These are phyloP conservation scores for Curvularia hawaiiensis DNA, from an alignment of 2,329 filamentous ascomycete species.

Conservation along the genomic window DNA sequence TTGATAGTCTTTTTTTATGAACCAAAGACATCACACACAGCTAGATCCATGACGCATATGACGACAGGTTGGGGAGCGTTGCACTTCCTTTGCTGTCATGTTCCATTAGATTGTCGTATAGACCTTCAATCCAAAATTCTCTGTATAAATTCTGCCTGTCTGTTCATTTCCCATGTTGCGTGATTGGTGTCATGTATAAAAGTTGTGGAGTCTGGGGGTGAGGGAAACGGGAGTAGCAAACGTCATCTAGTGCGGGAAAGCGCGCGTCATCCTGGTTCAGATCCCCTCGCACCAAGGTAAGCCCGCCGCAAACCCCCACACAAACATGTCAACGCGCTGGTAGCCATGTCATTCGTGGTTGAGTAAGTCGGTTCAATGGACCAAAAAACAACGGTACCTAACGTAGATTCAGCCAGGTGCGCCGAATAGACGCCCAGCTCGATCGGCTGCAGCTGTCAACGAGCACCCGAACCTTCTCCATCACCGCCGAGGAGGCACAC, in stretches of 20 bases:
- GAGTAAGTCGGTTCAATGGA: conserved; percentile 39
- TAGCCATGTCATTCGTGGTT: conserved; percentile 50
- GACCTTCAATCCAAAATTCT: not conserved
- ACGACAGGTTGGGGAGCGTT: not conserved
- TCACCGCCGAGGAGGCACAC: conserved; percentile 43
- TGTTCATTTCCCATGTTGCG: not conserved
- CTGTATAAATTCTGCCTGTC: not conserved
- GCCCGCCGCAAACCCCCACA: conserved; percentile 3
- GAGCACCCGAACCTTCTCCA: conserved; percentile 35
- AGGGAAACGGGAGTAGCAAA: conserved; percentile 3
- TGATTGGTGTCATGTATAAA: not conserved
- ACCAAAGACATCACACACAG: not conserved
- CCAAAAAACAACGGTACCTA: conserved; percentile 4
- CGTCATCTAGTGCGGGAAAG: conserved; percentile 10
- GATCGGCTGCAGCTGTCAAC: conserved; percentile 60
- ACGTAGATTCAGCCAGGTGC: conserved; percentile 56
- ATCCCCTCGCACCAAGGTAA: conserved; percentile 11
- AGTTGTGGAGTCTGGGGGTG: not conserved
- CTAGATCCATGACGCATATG: not conserved
- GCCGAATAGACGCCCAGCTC: conserved; percentile 62
- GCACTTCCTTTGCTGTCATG: not conserved
- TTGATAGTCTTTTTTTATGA: not conserved
- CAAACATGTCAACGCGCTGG: conserved; percentile 26
- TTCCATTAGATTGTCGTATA: not conserved
- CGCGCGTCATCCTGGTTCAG: conserved; percentile 14